Evolutionary conservation across 1,284 basidiomycete species (phyloP), one percentile per base, ranked within the genome.

Genomic region (Leccinum angustisporum): DNA sequence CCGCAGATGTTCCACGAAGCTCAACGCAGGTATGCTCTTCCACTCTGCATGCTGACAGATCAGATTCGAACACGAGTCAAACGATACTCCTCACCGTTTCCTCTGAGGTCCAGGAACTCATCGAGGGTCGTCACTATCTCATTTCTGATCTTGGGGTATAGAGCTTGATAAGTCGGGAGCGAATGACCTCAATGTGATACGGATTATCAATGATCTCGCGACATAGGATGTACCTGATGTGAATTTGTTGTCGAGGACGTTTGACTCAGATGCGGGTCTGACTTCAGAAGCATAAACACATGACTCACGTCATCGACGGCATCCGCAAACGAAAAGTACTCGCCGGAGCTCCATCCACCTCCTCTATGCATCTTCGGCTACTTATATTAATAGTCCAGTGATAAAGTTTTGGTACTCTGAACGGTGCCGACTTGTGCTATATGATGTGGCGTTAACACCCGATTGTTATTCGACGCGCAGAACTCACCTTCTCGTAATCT

Each of bases 331-430:
- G 27, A 30, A 30, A 30, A 30, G 27, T 30, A 30, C 27, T 30
- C 27, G 27, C 27, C 27, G 27, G 27, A 30, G 27, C 27, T 5
- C 27, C 27, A 27, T 27, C 27, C 27, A 5, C 27, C 27, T 84
- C 81, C 4, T 81, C 78, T 6, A 81, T 65, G 18, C 76, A 65
- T 21, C 71, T 65, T 0, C 63, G 70, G 5, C 69, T 76, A 30
- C 67, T 76, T 1, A 81, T 61, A 27, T 83, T 46, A 14, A 84
- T 72, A 0, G 74, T 59, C 82, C 81, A 84, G 40, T 67, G 65
- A 30, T 70, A 69, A 3, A 76, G 61, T 2, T 72, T 67, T 0
- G 81, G 70, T 1, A 84, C 61, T 61, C 79, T 82, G 74, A 82
- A 83, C 4, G 72, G 66, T 0, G 61, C 59, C 1, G 71, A 68